phyloP scores from a whole-genome alignment of 768 basidiomycete species.

The Boletales sp. region DNA sequence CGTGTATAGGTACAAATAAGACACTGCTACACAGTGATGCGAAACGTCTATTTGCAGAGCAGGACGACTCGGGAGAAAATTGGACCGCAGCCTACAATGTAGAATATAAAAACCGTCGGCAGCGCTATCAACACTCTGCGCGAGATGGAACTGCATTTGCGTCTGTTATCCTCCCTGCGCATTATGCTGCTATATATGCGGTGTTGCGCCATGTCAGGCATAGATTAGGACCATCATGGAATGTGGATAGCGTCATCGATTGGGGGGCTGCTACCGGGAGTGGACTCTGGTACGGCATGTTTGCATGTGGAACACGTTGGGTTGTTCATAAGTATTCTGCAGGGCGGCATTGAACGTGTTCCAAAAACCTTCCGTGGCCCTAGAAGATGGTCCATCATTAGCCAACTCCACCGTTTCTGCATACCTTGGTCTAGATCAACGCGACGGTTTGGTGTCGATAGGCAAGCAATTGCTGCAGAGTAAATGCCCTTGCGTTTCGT shows the following conservation, averaged over 20 bases:
- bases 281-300: slow-evolving; percentile 67
- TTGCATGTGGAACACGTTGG: background rate
- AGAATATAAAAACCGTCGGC: slow-evolving; percentile 57
- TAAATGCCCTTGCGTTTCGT: slow-evolving; percentile 26
- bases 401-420: slow-evolving; percentile 50
- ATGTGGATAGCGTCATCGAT: slow-evolving; percentile 63
- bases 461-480: slow-evolving; percentile 62
- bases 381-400: slow-evolving; percentile 35
- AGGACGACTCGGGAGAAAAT: slow-evolving; percentile 25
- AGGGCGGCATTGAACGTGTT: slow-evolving; percentile 73
- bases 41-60: slow-evolving; percentile 59
- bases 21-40: slow-evolving; percentile 64
- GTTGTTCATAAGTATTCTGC: slow-evolving; percentile 10
- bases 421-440: slow-evolving; percentile 77
- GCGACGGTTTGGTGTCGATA: slow-evolving; percentile 64
- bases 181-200: slow-evolving; percentile 77
- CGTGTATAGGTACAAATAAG: slow-evolving; percentile 56
- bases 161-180: slow-evolving; percentile 78
- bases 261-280: slow-evolving; percentile 85
- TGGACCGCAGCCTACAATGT: slow-evolving; percentile 60
- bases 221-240: slow-evolving; percentile 62
- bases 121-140: slow-evolving; percentile 54
- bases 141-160: slow-evolving; percentile 84
- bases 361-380: slow-evolving; percentile 35
- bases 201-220: slow-evolving; percentile 66